Conservation (phyloP, 345 rosid genomes). For the Linum lewisii region DNA sequence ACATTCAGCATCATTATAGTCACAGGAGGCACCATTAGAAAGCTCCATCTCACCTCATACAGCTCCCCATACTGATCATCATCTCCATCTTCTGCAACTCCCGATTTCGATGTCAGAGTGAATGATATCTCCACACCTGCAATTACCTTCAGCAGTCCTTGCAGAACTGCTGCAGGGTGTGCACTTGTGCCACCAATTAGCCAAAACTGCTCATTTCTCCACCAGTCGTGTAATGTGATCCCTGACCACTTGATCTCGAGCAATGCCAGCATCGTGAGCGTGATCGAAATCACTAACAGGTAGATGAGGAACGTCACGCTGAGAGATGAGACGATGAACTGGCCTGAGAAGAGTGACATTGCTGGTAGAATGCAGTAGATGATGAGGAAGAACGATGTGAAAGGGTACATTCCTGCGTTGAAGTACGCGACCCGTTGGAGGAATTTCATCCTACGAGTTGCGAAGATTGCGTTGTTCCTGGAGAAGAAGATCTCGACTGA, state of each 20-base stretch:
- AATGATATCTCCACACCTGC: constrained; percentile 73
- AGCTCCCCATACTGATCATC: constrained; percentile 52
- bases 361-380: constrained; percentile 70
- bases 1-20: constrained; percentile 59
- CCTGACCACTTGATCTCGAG: constrained; percentile 78
- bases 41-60: constrained; percentile 56
- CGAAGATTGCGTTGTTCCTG: constrained; percentile 59
- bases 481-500: constrained; percentile 81
- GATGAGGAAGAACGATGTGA: constrained; percentile 62
- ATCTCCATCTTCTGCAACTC: constrained; percentile 53
- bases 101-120: constrained; percentile 64
- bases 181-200: constrained; percentile 80
- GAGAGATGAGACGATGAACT: constrained; percentile 64
- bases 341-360: constrained; percentile 57
- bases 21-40: constrained; percentile 59
- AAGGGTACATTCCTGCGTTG: constrained; percentile 74
- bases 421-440: constrained; percentile 61
- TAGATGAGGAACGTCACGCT: constrained; percentile 39
- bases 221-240: constrained; percentile 76
- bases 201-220: constrained; percentile 82
- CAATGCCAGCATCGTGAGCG: constrained; percentile 50
- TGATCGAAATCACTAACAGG: constrained; percentile 49
- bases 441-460: constrained; percentile 52
- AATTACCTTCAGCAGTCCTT: constrained; percentile 60
- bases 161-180: constrained; percentile 67